Percentiles rank a stretch among this genome's conserved stretches.
Evolutionary conservation across 1,284 basidiomycete genomes (phyloP).

Genomic region (Macrocybe sp.): DNA sequence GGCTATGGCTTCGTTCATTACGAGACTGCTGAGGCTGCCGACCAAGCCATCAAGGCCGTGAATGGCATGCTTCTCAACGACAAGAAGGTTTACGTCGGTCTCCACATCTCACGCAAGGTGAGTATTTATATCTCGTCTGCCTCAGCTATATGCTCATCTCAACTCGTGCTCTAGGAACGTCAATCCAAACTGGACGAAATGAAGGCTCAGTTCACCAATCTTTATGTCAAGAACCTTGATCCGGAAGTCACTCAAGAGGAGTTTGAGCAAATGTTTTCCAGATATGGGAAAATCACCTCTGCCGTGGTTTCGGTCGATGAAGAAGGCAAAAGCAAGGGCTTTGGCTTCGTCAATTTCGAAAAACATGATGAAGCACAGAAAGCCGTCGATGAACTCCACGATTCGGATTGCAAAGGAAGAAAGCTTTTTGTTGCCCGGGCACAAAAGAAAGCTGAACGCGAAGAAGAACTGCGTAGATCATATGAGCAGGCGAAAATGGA

Average conservation of each 20-base stretch:
- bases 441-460: conserved; percentile 98
- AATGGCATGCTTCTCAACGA: conserved; percentile 99
- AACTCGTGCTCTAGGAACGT: conserved; percentile 58
- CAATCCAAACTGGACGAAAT: conserved; percentile 98
- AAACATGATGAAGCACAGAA: conserved; percentile 87
- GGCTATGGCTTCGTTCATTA: conserved; percentile 99
- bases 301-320: conserved; percentile 81
- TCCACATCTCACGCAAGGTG: conserved; percentile 96
- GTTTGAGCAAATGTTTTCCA: conserved; percentile 80
- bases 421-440: conserved; percentile 96
- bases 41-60: conserved; percentile 96
- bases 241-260: conserved; percentile 82
- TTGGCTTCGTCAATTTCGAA: conserved; percentile 98
- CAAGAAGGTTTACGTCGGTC: conserved; percentile 98
- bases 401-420: conserved; percentile 82
- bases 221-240: conserved; percentile 98
- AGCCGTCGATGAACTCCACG: conserved; percentile 91
- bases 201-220: conserved; percentile 95
- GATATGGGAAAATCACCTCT: conserved; percentile 88
- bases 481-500: conserved; percentile 98
- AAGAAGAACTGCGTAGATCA: conserved; percentile 91
- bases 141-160: neutral
- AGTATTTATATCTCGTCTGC: conserved; percentile 15
- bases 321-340: conserved; percentile 90
- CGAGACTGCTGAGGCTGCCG: conserved; percentile 95